Conservation (phyloP, 2,329 filamentous ascomycete genomes). For the Penicillium griseofulvum region DNA sequence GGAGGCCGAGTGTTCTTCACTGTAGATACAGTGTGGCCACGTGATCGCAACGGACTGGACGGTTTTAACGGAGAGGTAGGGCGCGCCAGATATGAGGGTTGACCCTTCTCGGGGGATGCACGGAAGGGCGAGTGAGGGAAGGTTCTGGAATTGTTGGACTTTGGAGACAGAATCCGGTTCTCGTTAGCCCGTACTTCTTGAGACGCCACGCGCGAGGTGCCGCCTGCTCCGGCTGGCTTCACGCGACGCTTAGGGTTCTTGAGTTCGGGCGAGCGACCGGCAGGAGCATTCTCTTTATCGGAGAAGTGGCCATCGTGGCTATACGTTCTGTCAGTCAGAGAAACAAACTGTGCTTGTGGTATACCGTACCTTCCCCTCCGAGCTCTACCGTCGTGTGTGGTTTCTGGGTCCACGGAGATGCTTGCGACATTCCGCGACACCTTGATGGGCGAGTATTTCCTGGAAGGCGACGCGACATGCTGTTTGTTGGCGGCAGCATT, state of each 20-base stretch:
- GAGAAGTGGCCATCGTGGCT: slow-evolving; percentile 63
- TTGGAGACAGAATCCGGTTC: slow-evolving; percentile 71
- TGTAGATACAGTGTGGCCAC: slow-evolving; percentile 26
- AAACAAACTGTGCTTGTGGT: neutral
- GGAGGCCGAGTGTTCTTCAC: slow-evolving; percentile 28
- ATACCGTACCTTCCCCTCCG: slow-evolving; percentile 33
- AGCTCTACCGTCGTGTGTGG: slow-evolving; percentile 30
- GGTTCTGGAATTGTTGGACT: slow-evolving; percentile 75
- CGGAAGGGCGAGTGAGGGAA: slow-evolving; percentile 57
- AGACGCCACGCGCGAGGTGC: slow-evolving; percentile 42
- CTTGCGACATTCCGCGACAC: slow-evolving; percentile 27
- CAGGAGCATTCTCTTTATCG: slow-evolving; percentile 72
- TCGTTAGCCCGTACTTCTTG: slow-evolving; percentile 47
- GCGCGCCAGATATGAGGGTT: slow-evolving; percentile 56
- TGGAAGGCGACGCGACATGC: slow-evolving; percentile 31
- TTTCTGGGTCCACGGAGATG: slow-evolving; percentile 31
- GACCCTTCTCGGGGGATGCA: slow-evolving; percentile 41
- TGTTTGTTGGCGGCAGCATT: slow-evolving; percentile 25
- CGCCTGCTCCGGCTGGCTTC: slow-evolving; percentile 40
- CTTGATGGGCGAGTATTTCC: slow-evolving; percentile 32
- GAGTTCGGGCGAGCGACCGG: slow-evolving; percentile 41
- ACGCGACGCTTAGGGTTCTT: slow-evolving; percentile 70
- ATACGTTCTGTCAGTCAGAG: slow-evolving; percentile 1
- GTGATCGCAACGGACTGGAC: slow-evolving; percentile 40
- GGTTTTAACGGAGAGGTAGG: slow-evolving; percentile 64